Base-by-base conservation (phyloP, 2,329 filamentous ascomycete genomes). In the Fonsecaea pedrosoi region DNA sequence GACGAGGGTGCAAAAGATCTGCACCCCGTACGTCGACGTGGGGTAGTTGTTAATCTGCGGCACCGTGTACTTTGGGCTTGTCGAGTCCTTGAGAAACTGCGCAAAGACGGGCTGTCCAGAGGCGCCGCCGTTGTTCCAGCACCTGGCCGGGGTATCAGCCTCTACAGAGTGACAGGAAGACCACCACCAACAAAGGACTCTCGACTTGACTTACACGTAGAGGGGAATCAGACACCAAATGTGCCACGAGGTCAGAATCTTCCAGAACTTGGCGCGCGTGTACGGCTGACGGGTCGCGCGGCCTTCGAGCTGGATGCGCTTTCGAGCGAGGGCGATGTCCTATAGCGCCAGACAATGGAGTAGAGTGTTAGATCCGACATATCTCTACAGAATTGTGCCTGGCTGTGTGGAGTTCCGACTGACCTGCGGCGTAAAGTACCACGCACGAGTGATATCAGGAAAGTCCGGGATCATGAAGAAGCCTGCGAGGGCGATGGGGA, bases 381-480 rank as follows among this genome's bases (percentile, higher is more conserved):
- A n/a, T 25, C 5, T 8, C 3, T 2, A 9, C 18, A 4, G 9
- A 9, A 7, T 12, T 37, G 18, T 21, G 18, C 30, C n/a, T 45
- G 15, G 38, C n/a, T 7, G 7, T 4, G 3, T 21, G 38, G 37
- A 38, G n/a, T 4, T 3, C 30, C 21, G 18, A 35, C 63, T 61
- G 45, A 66, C 63, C n/a, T 71, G 64, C 3, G 68, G 66, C 3
- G 70, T 77, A 1, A 80, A 73, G 62, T 79, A 78, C 2, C 74
- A 74, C 0, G 77, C 77, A 55, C 69, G 74, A 0, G 77, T 78
- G 3, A 77, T 77, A 1, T 74, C 48, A 5, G 84, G 84, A 1
- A 84, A 76, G 71, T 85, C 83, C 0, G 78, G 79, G 62, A 80
- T 77, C 32, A 78, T 70, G 56, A 81, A 75, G 61, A 80, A 80